Percentiles rank a stretch among this genome's conserved stretches.
phyloP scores from a whole-genome alignment of 2,329 filamentous ascomycete genomes.

The Epichloe typhina region DNA sequence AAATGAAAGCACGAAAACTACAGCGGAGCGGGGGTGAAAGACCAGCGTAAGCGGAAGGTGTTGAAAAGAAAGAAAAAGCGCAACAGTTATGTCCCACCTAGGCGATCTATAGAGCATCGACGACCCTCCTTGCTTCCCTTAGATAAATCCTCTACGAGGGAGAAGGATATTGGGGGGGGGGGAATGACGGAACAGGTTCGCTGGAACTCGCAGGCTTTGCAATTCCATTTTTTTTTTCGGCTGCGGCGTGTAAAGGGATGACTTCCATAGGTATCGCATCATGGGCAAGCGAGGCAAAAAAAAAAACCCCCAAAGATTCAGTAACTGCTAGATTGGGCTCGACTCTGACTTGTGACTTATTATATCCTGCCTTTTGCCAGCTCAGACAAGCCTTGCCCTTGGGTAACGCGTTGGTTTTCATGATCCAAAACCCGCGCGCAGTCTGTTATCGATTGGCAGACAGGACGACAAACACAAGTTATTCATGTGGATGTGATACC shows the following conservation, averaged over 20 bases:
- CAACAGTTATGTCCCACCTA: constrained; percentile 15
- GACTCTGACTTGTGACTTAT: not conserved
- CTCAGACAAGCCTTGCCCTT: not conserved
- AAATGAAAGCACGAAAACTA: not conserved
- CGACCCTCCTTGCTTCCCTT: constrained; percentile 4
- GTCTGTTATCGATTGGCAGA: no score
- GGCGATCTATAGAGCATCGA: constrained; percentile 20
- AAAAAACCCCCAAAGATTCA: constrained; percentile 1
- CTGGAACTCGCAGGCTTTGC: constrained; percentile 26
- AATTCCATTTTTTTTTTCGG: constrained; percentile 25
- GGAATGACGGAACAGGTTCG: not conserved
- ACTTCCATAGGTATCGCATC: constrained; percentile 37
- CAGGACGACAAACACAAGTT: no score
- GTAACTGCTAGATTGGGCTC: not conserved
- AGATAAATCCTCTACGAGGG: not conserved
- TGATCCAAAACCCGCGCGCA: no score
- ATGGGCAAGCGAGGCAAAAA: constrained; percentile 23
- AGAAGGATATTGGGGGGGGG: not conserved
- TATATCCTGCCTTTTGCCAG: not conserved
- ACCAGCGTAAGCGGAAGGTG: constrained; percentile 9
- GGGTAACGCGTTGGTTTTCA: no score
- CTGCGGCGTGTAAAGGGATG: constrained; percentile 39
- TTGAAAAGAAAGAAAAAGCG: constrained; percentile 16
- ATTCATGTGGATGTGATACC: no score
- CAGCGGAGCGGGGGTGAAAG: constrained; percentile 1